Evolutionary conservation across 139 green algal species (phyloP), one percentile per base, ranked within the genome.

Genomic region (Astrephomene gubernaculifera): DNA sequence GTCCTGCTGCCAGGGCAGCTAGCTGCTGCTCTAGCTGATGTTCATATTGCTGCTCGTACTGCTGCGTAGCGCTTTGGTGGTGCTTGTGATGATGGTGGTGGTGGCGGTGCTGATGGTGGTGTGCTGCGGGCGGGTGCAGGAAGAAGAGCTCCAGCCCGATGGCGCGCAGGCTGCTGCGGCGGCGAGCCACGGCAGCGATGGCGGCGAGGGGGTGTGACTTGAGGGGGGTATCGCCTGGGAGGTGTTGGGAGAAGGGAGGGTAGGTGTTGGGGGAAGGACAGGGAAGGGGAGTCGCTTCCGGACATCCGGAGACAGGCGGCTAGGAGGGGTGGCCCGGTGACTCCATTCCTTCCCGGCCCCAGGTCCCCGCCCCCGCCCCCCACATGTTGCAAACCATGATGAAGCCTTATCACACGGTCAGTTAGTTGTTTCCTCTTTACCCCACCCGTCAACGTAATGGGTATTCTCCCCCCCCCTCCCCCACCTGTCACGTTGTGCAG

Each of bases 131-230:
- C n/a, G 74, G 83, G 49, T 71, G 41, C 12, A 92, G 38, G 80
- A 98, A 94, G 74, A 98, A 97, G 4, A 97, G 71, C 88, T 98
- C 94, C 71, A 98, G 79, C 0, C 91, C 95, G 8, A 94, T 35
- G 31, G 92, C 89, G 4, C 87, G 79, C 79, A 98, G 90, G 0
- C 82, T 92, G 86, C 82, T 90, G 57, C 96, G 93, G 14, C 95
- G 89, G 17, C 94, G 89, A 1, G 93, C 93, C 8, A 96, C 88
- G 29, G 95, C 94, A 31, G 93, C 94, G 17, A 98, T 89, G 14
- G 67, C 92, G 21, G 91, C 52, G 36, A 98, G 87, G 21, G 94
- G 90, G 88, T 97, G 93, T 12, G 69, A 92, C 52, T 87, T 88
- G 49, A 96, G 91, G 21, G 92, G 87, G 0, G 57, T 82, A 60